Conservation (phyloP, 768 basidiomycete genomes). For the Mrakia gelida region DNA sequence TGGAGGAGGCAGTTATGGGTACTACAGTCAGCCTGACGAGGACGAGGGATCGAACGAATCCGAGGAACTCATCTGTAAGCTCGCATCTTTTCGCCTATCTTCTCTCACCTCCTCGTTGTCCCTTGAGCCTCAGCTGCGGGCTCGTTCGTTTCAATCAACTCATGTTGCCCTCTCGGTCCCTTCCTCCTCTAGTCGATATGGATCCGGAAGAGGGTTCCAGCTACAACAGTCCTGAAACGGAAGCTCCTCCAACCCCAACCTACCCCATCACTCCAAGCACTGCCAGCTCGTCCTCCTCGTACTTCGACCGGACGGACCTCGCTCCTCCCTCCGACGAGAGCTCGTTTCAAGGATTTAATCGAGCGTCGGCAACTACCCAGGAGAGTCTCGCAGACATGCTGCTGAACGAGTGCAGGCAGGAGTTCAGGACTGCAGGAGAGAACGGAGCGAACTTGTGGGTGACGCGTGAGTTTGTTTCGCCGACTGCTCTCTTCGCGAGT, state of each 20-base stretch:
- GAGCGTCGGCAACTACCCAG: background rate
- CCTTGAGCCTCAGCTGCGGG: background rate
- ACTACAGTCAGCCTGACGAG: background rate
- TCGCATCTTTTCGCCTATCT: background rate
- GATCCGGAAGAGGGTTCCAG: background rate
- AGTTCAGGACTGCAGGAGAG: background rate
- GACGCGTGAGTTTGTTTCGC: background rate
- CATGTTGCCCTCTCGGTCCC: background rate
- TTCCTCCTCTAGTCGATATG: background rate
- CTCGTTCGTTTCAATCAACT: background rate
- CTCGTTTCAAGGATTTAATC: background rate
- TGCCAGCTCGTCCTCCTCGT: background rate
- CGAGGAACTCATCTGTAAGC: conserved; percentile 7
- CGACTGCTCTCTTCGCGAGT: background rate
- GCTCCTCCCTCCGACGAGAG: background rate
- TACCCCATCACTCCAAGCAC: background rate
- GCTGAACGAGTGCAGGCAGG: background rate
- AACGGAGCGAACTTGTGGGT: background rate
- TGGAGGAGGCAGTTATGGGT: background rate
- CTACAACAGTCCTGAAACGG: background rate
- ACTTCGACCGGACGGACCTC: conserved; percentile 2
- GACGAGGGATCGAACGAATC: background rate
- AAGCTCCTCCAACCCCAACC: background rate
- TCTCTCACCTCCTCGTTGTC: background rate
- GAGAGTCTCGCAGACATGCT: background rate